Evolutionary conservation across 2,329 filamentous ascomycete genomes (phyloP).

Genomic region (Juglanconis sp.): DNA sequence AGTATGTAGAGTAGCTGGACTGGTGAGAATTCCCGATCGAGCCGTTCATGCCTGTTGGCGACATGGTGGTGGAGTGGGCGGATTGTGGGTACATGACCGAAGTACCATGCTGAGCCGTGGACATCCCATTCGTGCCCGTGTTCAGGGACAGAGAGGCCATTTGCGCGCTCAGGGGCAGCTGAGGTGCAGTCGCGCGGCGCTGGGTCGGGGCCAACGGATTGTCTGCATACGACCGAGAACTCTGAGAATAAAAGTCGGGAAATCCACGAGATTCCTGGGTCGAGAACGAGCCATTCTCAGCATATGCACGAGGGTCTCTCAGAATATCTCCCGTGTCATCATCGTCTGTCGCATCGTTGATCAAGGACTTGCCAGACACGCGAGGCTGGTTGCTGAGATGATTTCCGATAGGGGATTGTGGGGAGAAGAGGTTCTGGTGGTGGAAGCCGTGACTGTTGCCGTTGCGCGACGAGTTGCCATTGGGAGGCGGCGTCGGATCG

Average conservation of each 20-base stretch:
- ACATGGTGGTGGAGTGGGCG: slow-evolving; percentile 47
- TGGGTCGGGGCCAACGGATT: slow-evolving; percentile 25
- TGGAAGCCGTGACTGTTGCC: slow-evolving; percentile 54
- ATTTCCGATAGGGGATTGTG: slow-evolving; percentile 70
- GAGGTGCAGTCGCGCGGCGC: slow-evolving; percentile 69
- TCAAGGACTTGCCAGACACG: slow-evolving; percentile 67
- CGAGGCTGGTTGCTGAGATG: slow-evolving; percentile 60
- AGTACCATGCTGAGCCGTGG: slow-evolving; percentile 46
- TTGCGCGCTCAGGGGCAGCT: slow-evolving; percentile 61
- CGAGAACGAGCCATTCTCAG: slow-evolving; percentile 59
- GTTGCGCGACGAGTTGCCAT: slow-evolving; percentile 47
- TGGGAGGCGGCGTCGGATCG: slow-evolving; percentile 62
- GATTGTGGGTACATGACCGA: slow-evolving; percentile 33
- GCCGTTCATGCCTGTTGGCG: slow-evolving; percentile 51
- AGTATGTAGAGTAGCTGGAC: neutral
- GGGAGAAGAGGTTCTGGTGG: slow-evolving; percentile 64
- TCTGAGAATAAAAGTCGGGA: neutral
- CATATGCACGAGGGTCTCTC: slow-evolving; percentile 69
- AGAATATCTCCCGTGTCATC: slow-evolving; percentile 71
- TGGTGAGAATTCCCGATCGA: slow-evolving; percentile 13
- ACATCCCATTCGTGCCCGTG: slow-evolving; percentile 54
- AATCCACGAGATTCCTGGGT: neutral
- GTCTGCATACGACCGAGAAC: neutral
- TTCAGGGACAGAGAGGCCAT: slow-evolving; percentile 71
- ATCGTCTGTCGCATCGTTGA: slow-evolving; percentile 64